Base-by-base conservation (phyloP, 2,329 filamentous ascomycete species). In the Xylaria sp. region DNA sequence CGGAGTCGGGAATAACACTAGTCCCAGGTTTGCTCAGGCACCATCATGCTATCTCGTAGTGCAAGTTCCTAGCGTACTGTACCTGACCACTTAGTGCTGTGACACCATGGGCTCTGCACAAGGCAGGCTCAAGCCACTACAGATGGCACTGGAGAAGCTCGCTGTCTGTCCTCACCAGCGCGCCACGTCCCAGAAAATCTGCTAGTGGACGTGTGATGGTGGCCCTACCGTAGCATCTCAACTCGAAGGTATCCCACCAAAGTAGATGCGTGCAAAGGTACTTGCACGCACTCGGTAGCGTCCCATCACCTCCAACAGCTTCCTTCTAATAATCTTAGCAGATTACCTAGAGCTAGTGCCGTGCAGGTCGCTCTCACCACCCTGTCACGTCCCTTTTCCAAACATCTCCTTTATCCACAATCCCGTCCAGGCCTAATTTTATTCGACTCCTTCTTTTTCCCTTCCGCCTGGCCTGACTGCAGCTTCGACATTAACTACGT, bases 341-440 rank as follows among this genome's bases (percentile, higher is more conserved):
- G 45, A 37, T 33, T 61, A 31, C 28, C 28, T 31, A 42, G 40
- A 61, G 59, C 54, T 57, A 58, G 25, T 19, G 25, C 17, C 33
- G 57, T 31, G 43, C 57, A 64, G 58, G 61, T 52, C 21, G 47
- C 61, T 45, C 61, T 43, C 60, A 63, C 54, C 53, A 61, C 56
- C 63, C 56, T 66, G 64, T 57, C 61, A 66, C 64, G 61, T 57
- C 57, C 58, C 56, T 54, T 59, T 59, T 46, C 60, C 33, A 25
- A 50, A 54, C 47, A 53, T 65, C 63, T 65, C 65, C 63, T 67
- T 67, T 67, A 65, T 67, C 65, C 65, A 67, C 65, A 67, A 63
- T 67, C 50, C 63, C 57, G 46, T 65, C 58, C 65, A 50, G 50
- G 60, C 60, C 66, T 68, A 61, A 68, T 68, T 67, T 67, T 67